Conservation (phyloP, 2,329 filamentous ascomycete species). For the Cryphonectria nitschkei region DNA sequence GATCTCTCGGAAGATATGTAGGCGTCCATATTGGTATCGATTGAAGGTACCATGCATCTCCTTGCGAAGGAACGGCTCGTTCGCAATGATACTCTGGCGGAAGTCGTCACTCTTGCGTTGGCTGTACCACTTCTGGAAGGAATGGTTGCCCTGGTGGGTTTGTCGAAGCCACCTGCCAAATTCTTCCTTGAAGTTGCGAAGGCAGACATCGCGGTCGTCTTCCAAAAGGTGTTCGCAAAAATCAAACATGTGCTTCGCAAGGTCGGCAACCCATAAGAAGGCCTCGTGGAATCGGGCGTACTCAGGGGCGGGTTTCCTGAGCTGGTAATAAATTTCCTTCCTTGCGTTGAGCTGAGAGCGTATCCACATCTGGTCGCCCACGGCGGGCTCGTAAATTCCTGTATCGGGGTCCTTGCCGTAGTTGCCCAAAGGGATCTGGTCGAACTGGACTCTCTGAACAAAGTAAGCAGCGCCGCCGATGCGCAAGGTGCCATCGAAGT, state of each 20-base stretch:
- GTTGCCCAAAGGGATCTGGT: constrained; percentile 65
- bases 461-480: constrained; percentile 48
- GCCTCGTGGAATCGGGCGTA: constrained; percentile 65
- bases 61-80: constrained; percentile 67
- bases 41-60: constrained; percentile 60
- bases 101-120: constrained; percentile 62
- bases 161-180: constrained; percentile 62
- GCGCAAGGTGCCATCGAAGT: constrained; percentile 64
- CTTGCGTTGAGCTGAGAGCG: constrained; percentile 53
- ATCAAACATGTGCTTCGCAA: constrained; percentile 74
- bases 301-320: constrained; percentile 58
- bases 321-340: constrained; percentile 63
- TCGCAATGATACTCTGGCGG: constrained; percentile 59
- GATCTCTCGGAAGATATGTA: constrained; percentile 60
- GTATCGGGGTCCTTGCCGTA: constrained; percentile 54
- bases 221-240: constrained; percentile 53
- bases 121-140: constrained; percentile 59
- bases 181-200: constrained; percentile 58
- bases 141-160: constrained; percentile 45
- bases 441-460: constrained; percentile 60
- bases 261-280: constrained; percentile 72
- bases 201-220: constrained; percentile 43
- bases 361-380: constrained; percentile 65
- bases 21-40: constrained; percentile 31
- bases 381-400: constrained; percentile 40